Evolutionary conservation across 2,329 filamentous ascomycete species (phyloP).

Genomic region (Fusarium pilosicola): DNA sequence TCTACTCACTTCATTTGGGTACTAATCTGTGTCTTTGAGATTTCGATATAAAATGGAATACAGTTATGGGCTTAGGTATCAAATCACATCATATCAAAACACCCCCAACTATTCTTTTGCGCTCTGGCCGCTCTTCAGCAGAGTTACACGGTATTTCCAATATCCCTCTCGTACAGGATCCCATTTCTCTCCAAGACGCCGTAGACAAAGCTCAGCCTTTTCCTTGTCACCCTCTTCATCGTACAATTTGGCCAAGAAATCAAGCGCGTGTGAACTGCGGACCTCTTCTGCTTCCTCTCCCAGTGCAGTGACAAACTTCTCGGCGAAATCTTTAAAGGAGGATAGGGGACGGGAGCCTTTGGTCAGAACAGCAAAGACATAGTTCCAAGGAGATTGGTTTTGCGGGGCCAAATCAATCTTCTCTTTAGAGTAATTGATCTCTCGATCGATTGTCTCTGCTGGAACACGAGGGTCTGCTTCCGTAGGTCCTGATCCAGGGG

Average conservation of each 20-base stretch:
- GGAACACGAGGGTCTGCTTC: slow-evolving; percentile 67
- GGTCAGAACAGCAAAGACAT: slow-evolving; percentile 78
- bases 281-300: slow-evolving; percentile 62
- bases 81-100: neutral
- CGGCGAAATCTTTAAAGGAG: slow-evolving; percentile 59
- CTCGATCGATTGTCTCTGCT: slow-evolving; percentile 73
- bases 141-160: slow-evolving; percentile 73
- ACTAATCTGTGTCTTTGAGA: neutral
- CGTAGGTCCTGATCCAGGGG: slow-evolving; percentile 59
- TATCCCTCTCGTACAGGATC: slow-evolving; percentile 92
- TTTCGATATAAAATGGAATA: neutral
- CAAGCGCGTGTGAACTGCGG: slow-evolving; percentile 73
- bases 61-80: neutral
- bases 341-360: slow-evolving; percentile 67
- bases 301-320: slow-evolving; percentile 61
- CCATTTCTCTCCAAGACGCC: slow-evolving; percentile 82
- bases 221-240: slow-evolving; percentile 64
- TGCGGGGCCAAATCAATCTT: slow-evolving; percentile 85
- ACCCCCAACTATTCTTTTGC: slow-evolving; percentile 9
- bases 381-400: slow-evolving; percentile 96
- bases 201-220: slow-evolving; percentile 75
- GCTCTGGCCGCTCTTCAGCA: slow-evolving; percentile 35
- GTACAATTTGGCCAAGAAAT: slow-evolving; percentile 77
- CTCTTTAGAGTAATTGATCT: slow-evolving; percentile 77
- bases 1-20: neutral